phyloP scores from a whole-genome alignment of 2,329 filamentous ascomycete species.

The Hawksworthiomyces lignivorus region DNA sequence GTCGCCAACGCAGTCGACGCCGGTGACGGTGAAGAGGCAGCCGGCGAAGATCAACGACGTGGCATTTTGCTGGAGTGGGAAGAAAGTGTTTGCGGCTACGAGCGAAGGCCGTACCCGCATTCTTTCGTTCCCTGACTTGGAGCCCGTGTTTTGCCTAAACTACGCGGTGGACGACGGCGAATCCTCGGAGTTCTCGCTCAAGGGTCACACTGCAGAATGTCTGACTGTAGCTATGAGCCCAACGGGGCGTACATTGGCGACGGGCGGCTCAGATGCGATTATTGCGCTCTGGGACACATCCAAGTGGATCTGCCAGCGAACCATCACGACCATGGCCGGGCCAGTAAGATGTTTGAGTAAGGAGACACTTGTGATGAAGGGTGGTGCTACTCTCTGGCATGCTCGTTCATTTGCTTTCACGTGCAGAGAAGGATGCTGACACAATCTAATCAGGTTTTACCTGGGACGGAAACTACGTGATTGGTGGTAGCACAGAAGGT shows the following conservation, averaged over 20 bases:
- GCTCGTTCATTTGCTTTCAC: no score
- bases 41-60: conserved; percentile 62
- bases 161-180: conserved; percentile 31
- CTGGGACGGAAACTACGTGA: conserved; percentile 69
- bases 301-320: conserved; percentile 69
- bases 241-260: conserved; percentile 62
- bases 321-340: conserved; percentile 60
- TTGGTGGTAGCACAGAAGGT: conserved; percentile 68
- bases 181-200: conserved; percentile 50
- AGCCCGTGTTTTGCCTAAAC: conserved; percentile 44
- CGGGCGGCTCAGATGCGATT: conserved; percentile 67
- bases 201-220: conserved; percentile 67
- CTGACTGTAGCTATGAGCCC: conserved; percentile 63
- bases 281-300: conserved; percentile 72
- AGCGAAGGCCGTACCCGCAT: conserved; percentile 65
- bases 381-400: no score
- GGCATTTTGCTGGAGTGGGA: conserved; percentile 65
- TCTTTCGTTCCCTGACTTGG: conserved; percentile 57
- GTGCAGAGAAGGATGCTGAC: conserved; percentile 19
- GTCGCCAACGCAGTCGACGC: conserved; percentile 49
- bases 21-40: conserved; percentile 53
- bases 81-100: conserved; percentile 63
- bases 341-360: conserved; percentile 61
- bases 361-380: no score
- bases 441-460: conserved; percentile 50